phyloP scores from a whole-genome alignment of 331 rosid species.

The Prunus yedoensis region DNA sequence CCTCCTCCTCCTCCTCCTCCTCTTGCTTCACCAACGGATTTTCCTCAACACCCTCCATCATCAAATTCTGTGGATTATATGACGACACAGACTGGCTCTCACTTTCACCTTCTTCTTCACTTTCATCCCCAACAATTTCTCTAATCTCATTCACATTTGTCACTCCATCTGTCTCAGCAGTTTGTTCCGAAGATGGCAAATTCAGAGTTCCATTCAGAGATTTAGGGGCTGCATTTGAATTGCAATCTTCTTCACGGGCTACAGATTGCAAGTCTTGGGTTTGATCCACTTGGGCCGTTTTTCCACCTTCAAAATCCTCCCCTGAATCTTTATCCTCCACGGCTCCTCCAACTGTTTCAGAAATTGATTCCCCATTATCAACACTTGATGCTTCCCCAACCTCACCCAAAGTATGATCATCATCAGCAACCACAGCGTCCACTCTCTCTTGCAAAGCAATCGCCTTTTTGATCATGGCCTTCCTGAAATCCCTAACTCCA shows the following conservation, averaged over 20 bases:
- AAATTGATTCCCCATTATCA: background rate
- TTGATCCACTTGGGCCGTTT: background rate
- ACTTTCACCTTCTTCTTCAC: no score
- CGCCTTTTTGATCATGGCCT: constrained; percentile 48
- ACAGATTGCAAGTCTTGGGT: background rate
- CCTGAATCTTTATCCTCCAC: background rate
- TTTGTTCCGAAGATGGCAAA: no score
- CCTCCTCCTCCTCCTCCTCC: background rate
- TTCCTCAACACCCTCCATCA: no score
- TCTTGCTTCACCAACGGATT: no score
- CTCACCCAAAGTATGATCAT: background rate
- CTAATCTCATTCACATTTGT: no score
- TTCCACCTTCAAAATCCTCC: background rate
- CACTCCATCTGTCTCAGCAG: no score
- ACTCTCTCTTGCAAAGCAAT: constrained; percentile 61
- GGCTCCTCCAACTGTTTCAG: background rate
- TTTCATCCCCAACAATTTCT: no score
- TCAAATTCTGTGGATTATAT: no score
- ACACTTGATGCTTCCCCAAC: background rate
- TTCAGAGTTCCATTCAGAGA: no score
- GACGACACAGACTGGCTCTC: no score
- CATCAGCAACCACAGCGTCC: constrained; percentile 38
- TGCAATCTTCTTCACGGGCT: background rate
- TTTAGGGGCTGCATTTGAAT: no score
- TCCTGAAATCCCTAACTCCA: constrained; percentile 61